Evolutionary conservation across 2,329 filamentous ascomycete species (phyloP).

Genomic region (Aureobasidium sp.): DNA sequence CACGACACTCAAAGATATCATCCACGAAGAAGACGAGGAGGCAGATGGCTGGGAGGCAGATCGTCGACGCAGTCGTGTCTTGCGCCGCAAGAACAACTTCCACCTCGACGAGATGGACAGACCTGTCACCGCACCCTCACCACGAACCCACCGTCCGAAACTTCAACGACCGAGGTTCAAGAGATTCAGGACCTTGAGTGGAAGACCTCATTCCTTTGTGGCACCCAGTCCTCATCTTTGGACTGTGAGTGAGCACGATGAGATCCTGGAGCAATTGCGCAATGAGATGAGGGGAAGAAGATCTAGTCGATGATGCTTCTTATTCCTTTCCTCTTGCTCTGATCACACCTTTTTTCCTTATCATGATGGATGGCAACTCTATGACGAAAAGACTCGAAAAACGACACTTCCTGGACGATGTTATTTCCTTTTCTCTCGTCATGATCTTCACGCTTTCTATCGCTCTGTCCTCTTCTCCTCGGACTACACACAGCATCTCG

Average conservation of each 20-base stretch:
- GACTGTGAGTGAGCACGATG: constrained; percentile 34
- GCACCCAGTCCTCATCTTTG: constrained; percentile 35
- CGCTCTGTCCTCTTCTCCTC: not conserved
- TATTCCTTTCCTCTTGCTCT: too few species aligned
- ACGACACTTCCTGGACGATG: not conserved
- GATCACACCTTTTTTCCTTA: not conserved
- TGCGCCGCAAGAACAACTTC: constrained; percentile 20
- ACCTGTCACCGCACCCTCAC: not conserved
- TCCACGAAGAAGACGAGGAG: constrained; percentile 10
- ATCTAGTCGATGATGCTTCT: constrained; percentile 3
- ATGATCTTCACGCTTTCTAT: not conserved
- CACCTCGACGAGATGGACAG: constrained; percentile 1
- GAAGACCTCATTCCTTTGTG: constrained; percentile 34
- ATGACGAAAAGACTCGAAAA: not conserved
- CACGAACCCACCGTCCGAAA: not conserved
- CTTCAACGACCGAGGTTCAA: constrained; percentile 17
- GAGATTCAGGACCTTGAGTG: constrained; percentile 30
- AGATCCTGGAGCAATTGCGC: constrained; percentile 18
- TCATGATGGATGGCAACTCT: not conserved
- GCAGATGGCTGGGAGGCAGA: constrained; percentile 23
- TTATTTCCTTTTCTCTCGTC: not conserved
- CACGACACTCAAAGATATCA: constrained; percentile 9
- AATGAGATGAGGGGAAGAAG: constrained; percentile 4
- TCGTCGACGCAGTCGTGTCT: constrained; percentile 28
- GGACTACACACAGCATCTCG: not conserved